Percentiles rank a stretch among this genome's conserved stretches.
These are phyloP conservation scores for Geotrichum reessii DNA, from an alignment of 1,139 yeast genomes.

Conservation along the genomic window DNA sequence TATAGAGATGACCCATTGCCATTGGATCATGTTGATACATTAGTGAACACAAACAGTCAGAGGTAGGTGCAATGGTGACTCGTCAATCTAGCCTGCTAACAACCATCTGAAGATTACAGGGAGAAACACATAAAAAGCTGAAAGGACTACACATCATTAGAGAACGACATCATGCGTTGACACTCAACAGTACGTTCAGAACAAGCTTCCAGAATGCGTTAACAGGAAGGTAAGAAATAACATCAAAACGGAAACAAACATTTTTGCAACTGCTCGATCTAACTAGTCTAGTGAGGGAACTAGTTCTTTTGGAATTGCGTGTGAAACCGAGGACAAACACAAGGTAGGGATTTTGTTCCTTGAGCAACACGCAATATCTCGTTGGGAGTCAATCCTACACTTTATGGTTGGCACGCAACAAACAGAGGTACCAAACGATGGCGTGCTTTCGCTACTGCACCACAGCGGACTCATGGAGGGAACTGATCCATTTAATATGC, in stretches of 20 bases:
- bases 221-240: conserved; percentile 58
- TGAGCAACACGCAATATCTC: conserved; percentile 73
- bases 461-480: conserved; percentile 86
- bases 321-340: conserved; percentile 46
- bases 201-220: conserved; percentile 73
- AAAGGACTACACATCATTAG: conserved; percentile 69
- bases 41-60: conserved; percentile 53
- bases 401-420: conserved; percentile 87
- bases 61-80: conserved; percentile 6
- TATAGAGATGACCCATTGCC: conserved; percentile 73
- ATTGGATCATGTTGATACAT: conserved; percentile 60
- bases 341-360: conserved; percentile 58
- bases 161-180: conserved; percentile 52
- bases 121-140: conserved; percentile 74
- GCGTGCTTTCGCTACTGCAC: conserved; percentile 38
- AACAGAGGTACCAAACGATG: conserved; percentile 48
- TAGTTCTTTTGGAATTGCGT: conserved; percentile 52
- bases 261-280: neutral
- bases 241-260: neutral
- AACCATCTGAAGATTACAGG: conserved; percentile 43
- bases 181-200: conserved; percentile 68
- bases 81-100: neutral
- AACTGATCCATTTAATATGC: conserved; percentile 42
- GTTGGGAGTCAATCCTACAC: conserved; percentile 94
- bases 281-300: conserved; percentile 35